Conservation (phyloP, 2,329 filamentous ascomycete species). For the Hymenoscyphus infarciens region DNA sequence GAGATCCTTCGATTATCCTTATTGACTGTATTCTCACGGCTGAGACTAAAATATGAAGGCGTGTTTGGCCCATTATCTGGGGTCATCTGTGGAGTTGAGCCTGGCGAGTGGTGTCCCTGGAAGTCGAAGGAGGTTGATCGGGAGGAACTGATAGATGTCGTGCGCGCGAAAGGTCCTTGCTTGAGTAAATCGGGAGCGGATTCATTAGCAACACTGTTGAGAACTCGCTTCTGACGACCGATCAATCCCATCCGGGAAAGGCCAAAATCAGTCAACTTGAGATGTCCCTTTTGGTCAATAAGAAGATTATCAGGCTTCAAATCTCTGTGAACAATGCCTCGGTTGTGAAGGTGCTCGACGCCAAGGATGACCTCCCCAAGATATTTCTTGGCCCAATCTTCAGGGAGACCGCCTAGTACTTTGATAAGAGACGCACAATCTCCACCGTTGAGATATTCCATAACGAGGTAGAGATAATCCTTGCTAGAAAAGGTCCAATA, state of each 20-base stretch:
- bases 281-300: conserved; percentile 92
- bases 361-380: conserved; percentile 95
- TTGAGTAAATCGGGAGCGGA: conserved; percentile 90
- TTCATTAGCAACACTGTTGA: conserved; percentile 73
- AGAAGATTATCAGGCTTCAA: conserved; percentile 95
- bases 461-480: conserved; percentile 96
- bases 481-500: conserved; percentile 99
- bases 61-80: conserved; percentile 74
- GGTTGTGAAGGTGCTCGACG: conserved; percentile 89
- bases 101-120: conserved; percentile 73
- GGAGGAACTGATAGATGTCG: conserved; percentile 82
- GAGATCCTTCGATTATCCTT: conserved; percentile 69
- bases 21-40: conserved; percentile 51
- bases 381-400: conserved; percentile 98
- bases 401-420: conserved; percentile 82
- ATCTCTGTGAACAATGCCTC: conserved; percentile 94
- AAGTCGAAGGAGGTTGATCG: conserved; percentile 92
- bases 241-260: conserved; percentile 96
- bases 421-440: conserved; percentile 97
- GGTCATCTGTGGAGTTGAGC: conserved; percentile 80
- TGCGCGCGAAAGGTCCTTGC: conserved; percentile 83
- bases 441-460: conserved; percentile 98
- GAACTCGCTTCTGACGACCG: conserved; percentile 88
- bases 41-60: conserved; percentile 89
- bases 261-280: conserved; percentile 97